A percentile compares a stretch with the other conserved stretches of the same genome.
phyloP scores from a whole-genome alignment of 257 asterid genomes.

The Handroanthus guayacan region DNA sequence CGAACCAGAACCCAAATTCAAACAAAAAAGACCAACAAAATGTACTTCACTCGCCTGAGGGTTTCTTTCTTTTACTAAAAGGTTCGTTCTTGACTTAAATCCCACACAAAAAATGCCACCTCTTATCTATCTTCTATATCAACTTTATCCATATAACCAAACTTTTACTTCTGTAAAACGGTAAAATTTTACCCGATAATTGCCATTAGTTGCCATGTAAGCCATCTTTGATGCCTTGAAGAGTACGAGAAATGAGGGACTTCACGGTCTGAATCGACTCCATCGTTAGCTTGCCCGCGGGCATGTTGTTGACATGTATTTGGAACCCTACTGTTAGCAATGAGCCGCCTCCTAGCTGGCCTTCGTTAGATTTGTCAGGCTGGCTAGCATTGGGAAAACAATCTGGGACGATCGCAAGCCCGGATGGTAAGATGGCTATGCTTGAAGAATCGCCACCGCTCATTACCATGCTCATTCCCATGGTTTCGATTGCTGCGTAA shows the following conservation, averaged over 20 bases:
- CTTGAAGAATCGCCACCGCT: conserved; percentile 71
- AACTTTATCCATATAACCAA: background rate
- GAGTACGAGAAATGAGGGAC: conserved; percentile 64
- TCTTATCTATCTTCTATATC: background rate
- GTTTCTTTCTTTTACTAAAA: conserved; percentile 31
- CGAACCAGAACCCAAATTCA: conserved; percentile 70
- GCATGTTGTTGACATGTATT: conserved; percentile 57
- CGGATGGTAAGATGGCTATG: conserved; percentile 75
- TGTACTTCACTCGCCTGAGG: conserved; percentile 26
- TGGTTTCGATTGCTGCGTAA: conserved; percentile 60
- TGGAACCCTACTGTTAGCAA: conserved; percentile 79
- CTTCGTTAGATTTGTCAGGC: conserved; percentile 35
- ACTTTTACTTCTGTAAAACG: background rate
- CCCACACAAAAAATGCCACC: conserved; percentile 21
- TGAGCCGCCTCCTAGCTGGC: conserved; percentile 52
- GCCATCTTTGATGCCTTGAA: conserved; percentile 60
- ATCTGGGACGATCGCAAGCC: conserved; percentile 74
- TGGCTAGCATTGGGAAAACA: conserved; percentile 42
- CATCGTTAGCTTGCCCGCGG: conserved; percentile 65
- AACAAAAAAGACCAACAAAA: background rate
- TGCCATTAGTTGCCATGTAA: conserved; percentile 51
- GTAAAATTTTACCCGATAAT: background rate
- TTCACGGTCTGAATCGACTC: conserved; percentile 72
- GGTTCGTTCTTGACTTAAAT: conserved; percentile 93
- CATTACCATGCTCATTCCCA: conserved; percentile 61